Base-by-base conservation (phyloP, 495 filamentous ascomycete species). In the Aspergillus saccharolyticus region DNA sequence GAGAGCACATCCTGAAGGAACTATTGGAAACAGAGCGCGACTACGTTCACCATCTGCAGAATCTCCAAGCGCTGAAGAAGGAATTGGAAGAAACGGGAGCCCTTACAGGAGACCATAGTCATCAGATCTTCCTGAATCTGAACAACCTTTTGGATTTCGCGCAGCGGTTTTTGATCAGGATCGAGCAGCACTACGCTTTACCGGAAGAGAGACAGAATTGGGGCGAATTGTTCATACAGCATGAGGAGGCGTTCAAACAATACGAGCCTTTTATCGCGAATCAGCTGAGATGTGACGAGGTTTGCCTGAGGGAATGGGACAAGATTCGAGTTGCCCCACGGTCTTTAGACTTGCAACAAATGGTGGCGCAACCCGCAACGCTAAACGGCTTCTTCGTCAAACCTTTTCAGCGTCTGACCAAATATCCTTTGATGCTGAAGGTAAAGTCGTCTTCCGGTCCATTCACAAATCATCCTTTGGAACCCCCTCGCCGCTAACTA, bases 261-360 rank as follows among this genome's bases (percentile, higher is more conserved):
- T 98, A 98, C 65, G 90, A 96, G 62, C 94, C 93, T 4, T 98
- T 96, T 69, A 96, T 97, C 55, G 88, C 94, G 44, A 98, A 98
- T 68, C 91, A 96, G 71, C 70, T 78, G 67, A 73, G 75, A 30
- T 82, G 79, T 55, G 78, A 80, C 44, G 70, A 77, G 42, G 65
- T 70, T 15, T 78, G 79, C 47, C 54, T 75, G 39, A 70, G 72
- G 47, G 76, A 80, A 45, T 82, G 79, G 79, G 78, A 81, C 43
- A 81, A 81, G 54, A 78, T 88, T 21, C 73, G 65, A 57, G 62
- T 68, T 44, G 81, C 83, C 16, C 81, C 82, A 20, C 78, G 83
- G 22, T 72, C 78, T 2, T 3, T 69, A 17, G 81, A 86, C 54
- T 69, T 87, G 33, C 76, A 79, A 28, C 84, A 85, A 62, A 85